Evolutionary conservation across 179 eudicot genomes (phyloP), one percentile per base, ranked within the genome.

Genomic region (Beta macrorhiza): DNA sequence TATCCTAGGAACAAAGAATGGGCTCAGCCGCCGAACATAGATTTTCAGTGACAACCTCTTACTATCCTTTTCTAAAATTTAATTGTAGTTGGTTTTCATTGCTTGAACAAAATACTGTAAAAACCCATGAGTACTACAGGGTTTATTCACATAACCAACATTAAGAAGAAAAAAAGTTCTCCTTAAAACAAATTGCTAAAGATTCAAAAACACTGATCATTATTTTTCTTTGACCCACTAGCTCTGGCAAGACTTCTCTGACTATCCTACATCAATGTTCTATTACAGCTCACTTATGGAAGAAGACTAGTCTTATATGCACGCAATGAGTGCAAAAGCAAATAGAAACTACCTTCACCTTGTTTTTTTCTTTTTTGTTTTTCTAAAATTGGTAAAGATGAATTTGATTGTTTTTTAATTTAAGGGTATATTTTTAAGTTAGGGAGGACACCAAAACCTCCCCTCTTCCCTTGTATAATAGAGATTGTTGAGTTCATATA

Each of bases 1-100:
- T 83, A 96, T 94, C 80, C 99, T 89, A 32, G 99, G 99, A 75
- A 96, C 86, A 76, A 96, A 96, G 89, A 90, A 96, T 32, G 99
- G 85, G 85, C 97, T 96, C 76, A 96, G 92, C 81, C 99, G 92
- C 29, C 99, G 67, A 44, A 9, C 10, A 76, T 51, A 58, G 42
- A 77, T n/a, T 25, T 47, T 74, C 55, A 56, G 68, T 69, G 19
- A 12, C 65, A 74, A 17, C 64, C 61, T 25, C n/a, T 22, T 6
- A 20, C 52, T 72, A 44, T 72, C 32, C 55, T 20, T 19, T 44
- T 51, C 11, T 20, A n/a, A 14, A 20, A 7, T 7, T 8, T 22
- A 20, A 12, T 5, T 20, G 22, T 20, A 55, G 5, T 13, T 29
- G 55, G 25, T 53, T 10, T 14, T 6, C 14, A 7, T 53, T 52